These are phyloP conservation scores for Backusella circina DNA, from an alignment of 192 early-diverging fungal genomes.

Conservation along the genomic window DNA sequence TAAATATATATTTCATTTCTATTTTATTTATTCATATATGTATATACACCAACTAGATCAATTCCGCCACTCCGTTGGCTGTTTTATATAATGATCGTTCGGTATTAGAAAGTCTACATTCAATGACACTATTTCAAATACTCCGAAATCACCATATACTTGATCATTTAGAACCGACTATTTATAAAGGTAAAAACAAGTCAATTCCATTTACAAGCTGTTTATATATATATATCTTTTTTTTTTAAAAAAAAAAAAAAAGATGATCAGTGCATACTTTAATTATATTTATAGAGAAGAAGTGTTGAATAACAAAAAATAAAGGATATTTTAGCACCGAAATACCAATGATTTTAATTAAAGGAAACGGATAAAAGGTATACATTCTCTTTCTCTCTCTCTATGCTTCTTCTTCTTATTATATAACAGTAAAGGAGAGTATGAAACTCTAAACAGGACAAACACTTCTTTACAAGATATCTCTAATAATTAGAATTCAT, in stretches of 20 bases:
- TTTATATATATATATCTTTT: no score
- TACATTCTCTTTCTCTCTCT: not conserved
- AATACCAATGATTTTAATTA: not conserved
- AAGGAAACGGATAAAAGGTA: not conserved
- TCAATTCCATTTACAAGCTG: no score
- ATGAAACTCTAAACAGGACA: no score
- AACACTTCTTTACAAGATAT: no score
- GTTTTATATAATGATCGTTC: constrained; percentile 92
- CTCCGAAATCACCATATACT: constrained; percentile 58
- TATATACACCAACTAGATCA: constrained; percentile 40
- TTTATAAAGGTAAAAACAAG: constrained; percentile 31
- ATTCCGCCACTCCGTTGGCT: constrained; percentile 76
- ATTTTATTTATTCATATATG: no score
- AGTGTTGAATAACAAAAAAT: not conserved
- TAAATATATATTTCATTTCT: not conserved
- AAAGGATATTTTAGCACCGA: not conserved
- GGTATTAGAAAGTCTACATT: constrained; percentile 93
- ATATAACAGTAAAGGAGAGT: no score
- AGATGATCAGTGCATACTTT: not conserved
- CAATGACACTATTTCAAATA: constrained; percentile 65
- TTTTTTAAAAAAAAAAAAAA: not conserved
- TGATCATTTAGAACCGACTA: constrained; percentile 21
- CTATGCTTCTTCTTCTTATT: no score
- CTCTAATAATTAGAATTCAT: no score
- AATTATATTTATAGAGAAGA: not conserved